A percentile compares a stretch with the other conserved stretches of the same genome.
phyloP scores from a whole-genome alignment of 768 basidiomycete genomes.

The Psilocybe cyanescens region DNA sequence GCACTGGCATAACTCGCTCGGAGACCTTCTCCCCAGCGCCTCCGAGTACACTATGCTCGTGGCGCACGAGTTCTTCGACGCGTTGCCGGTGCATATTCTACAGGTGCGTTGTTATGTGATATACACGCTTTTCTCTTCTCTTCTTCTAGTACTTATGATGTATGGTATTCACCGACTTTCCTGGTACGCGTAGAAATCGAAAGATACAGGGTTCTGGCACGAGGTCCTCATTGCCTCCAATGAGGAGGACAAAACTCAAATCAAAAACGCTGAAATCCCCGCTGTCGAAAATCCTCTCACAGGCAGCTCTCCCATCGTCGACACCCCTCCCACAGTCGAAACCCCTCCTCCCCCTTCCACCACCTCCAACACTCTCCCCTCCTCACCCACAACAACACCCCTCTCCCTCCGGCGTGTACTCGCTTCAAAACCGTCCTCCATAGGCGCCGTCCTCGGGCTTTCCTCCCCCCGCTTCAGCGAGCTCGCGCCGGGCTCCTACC shows the following conservation, averaged over 20 bases:
- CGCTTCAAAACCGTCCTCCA: constrained; percentile 54
- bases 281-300: background rate
- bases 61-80: constrained; percentile 98
- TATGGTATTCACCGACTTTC: background rate
- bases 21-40: constrained; percentile 58
- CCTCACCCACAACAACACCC: background rate
- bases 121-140: background rate
- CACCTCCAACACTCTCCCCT: background rate
- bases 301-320: no score
- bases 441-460: constrained; percentile 58
- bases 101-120: constrained; percentile 53
- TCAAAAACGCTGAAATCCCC: no score
- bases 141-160: background rate
- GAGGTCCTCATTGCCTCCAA: constrained; percentile 76
- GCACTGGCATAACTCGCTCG: constrained; percentile 76
- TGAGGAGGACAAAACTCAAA: constrained; percentile 2
- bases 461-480: constrained; percentile 73
- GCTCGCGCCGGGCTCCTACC: constrained; percentile 68
- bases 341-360: background rate
- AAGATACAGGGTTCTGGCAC: constrained; percentile 70
- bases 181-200: constrained; percentile 57
- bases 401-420: constrained; percentile 61
- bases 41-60: constrained; percentile 79
- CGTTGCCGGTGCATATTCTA: constrained; percentile 88
- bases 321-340: background rate